Percentiles rank a stretch among this genome's conserved stretches.
Evolutionary conservation across 768 basidiomycete genomes (phyloP).

Genomic region (Amanita subjunquillea): DNA sequence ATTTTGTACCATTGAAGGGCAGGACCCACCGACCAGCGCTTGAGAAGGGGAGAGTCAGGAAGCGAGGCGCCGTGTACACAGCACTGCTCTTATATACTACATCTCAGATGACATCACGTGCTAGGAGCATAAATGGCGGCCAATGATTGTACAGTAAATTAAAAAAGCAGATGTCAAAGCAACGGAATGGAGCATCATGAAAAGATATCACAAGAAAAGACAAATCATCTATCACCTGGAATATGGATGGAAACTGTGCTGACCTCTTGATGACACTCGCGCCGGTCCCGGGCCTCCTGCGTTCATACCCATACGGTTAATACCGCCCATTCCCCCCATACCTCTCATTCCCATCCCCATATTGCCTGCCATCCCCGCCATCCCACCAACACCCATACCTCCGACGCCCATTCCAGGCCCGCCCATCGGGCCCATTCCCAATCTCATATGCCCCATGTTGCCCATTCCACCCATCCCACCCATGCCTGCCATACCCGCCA

Average conservation of each 20-base stretch:
- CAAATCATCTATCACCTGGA: constrained; percentile 26
- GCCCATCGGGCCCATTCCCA: constrained; percentile 25
- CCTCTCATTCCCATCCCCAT: constrained; percentile 12
- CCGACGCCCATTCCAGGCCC: constrained; percentile 12
- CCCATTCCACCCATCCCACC: constrained; percentile 27
- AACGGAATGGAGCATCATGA: not conserved
- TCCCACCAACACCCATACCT: constrained; percentile 13
- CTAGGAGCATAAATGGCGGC: too few species aligned
- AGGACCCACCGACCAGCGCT: constrained; percentile 1
- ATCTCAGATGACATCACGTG: too few species aligned
- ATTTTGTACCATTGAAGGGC: not conserved
- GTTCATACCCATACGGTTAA: constrained; percentile 6
- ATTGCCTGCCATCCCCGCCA: constrained; percentile 15
- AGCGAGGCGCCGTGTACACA: not conserved
- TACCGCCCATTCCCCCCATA: constrained; percentile 12
- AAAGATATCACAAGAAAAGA: not conserved
- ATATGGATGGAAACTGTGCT: constrained; percentile 59
- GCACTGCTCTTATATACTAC: too few species aligned
- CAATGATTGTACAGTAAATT: too few species aligned
- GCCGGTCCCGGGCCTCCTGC: constrained; percentile 34
- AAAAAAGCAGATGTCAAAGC: not conserved
- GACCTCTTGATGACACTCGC: constrained; percentile 39
- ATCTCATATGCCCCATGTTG: constrained; percentile 23
- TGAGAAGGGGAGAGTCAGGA: not conserved
- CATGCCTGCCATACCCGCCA: constrained; percentile 16